phyloP scores from a whole-genome alignment of 768 basidiomycete species.

The Dendrothele bispora region DNA sequence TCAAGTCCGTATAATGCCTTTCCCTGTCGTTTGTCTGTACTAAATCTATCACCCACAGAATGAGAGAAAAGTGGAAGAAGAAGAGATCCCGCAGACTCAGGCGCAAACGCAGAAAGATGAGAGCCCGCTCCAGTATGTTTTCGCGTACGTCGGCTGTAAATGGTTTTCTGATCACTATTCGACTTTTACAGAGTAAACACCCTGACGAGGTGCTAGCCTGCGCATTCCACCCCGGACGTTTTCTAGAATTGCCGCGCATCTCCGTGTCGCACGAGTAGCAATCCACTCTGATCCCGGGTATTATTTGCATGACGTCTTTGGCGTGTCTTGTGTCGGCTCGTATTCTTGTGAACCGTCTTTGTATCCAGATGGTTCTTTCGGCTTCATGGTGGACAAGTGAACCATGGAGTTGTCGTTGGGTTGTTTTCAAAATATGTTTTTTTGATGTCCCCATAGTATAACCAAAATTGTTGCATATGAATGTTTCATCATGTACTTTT shows the following conservation, averaged over 20 bases:
- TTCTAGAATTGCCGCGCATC: neutral
- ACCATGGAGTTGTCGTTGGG: neutral
- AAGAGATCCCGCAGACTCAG: slow-evolving; percentile 91
- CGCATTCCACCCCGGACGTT: neutral
- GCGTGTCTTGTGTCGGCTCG: neutral
- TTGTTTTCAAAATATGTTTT: neutral
- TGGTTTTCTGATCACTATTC: neutral
- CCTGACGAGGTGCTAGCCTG: neutral
- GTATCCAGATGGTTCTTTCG: neutral
- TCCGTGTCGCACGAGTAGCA: neutral
- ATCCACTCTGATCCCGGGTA: neutral
- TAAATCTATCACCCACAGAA: slow-evolving; percentile 44
- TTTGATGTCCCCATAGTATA: neutral
- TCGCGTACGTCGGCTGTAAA: neutral
- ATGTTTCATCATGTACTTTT: no score
- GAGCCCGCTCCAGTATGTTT: slow-evolving; percentile 86
- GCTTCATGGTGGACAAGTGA: slow-evolving; percentile 5
- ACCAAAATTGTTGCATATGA: no score
- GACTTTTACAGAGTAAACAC: slow-evolving; percentile 34
- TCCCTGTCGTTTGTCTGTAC: neutral
- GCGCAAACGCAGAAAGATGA: slow-evolving; percentile 95
- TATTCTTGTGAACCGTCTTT: neutral
- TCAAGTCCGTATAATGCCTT: slow-evolving; percentile 7
- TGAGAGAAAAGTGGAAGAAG: slow-evolving; percentile 99
- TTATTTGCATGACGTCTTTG: neutral